Evolutionary conservation across 192 early-diverging fungal genomes (phyloP).

Genomic region (Umbelopsis sp.): DNA sequence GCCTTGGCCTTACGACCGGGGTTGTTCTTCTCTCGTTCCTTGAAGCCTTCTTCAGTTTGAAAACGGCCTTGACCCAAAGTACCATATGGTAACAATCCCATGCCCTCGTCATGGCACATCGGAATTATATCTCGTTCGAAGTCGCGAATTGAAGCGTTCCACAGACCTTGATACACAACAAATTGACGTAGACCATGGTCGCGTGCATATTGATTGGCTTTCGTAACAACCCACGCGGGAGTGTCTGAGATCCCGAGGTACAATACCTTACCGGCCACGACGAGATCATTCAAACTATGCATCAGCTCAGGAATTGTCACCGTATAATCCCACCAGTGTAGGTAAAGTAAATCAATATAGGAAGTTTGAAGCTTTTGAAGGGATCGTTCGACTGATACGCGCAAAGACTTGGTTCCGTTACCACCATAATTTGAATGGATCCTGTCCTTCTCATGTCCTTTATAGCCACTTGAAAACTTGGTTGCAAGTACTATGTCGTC

Average conservation of each 20-base stretch:
- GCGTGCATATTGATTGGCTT: slow-evolving; percentile 16
- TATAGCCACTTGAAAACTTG: slow-evolving; percentile 46
- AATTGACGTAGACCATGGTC: neutral
- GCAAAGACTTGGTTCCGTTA: slow-evolving; percentile 46
- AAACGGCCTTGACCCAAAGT: neutral
- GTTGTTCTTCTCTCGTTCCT: neutral
- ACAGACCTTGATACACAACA: neutral
- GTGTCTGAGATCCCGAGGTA: slow-evolving; percentile 54
- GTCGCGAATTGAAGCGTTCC: slow-evolving; percentile 3
- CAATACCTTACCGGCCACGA: slow-evolving; percentile 58
- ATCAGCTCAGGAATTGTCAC: slow-evolving; percentile 63
- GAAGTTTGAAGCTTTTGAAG: slow-evolving; percentile 55
- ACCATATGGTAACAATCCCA: neutral
- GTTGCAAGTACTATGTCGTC: slow-evolving; percentile 62
- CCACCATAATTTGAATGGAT: slow-evolving; percentile 33
- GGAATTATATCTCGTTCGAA: slow-evolving; percentile 17
- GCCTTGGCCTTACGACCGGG: neutral
- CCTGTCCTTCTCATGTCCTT: slow-evolving; percentile 10
- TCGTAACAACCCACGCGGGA: slow-evolving; percentile 57
- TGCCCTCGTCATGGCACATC: slow-evolving; percentile 6
- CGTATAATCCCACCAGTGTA: slow-evolving; percentile 49
- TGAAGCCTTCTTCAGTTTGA: neutral
- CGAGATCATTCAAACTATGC: slow-evolving; percentile 62
- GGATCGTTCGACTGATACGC: slow-evolving; percentile 53
- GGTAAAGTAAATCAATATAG: slow-evolving; percentile 50